A percentile compares a stretch with the other conserved stretches of the same genome.
These are phyloP conservation scores for Prunella vulgaris DNA, from an alignment of 257 asterid species.

Conservation along the genomic window DNA sequence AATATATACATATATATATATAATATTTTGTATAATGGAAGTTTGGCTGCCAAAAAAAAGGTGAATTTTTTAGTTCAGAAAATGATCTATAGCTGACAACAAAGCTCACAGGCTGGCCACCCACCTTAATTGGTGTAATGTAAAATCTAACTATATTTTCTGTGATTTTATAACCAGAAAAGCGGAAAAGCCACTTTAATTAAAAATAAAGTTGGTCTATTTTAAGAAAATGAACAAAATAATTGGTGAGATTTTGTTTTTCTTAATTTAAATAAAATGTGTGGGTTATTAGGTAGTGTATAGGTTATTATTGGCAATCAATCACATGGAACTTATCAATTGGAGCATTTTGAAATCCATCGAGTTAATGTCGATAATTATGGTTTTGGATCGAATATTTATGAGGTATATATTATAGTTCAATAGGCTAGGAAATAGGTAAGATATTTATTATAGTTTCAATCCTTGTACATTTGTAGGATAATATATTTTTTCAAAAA, in stretches of 20 bases:
- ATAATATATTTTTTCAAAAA: too few relatives aligned
- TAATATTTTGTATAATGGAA: constrained; percentile 4
- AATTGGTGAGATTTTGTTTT: not conserved
- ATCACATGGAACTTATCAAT: not conserved
- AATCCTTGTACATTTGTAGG: too few relatives aligned
- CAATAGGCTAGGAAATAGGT: too few relatives aligned
- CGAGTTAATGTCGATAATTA: not conserved
- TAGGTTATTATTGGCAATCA: not conserved
- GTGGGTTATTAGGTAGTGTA: not conserved
- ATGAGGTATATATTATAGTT: too few relatives aligned
- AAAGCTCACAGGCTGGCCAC: constrained; percentile 17
- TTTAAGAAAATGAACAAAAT: not conserved
- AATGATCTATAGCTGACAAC: constrained; percentile 19
- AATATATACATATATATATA: not conserved
- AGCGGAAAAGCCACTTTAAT: not conserved
- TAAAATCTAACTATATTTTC: constrained; percentile 1
- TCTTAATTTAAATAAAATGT: too few relatives aligned
- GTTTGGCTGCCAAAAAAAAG: constrained; percentile 24
- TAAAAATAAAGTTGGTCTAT: not conserved
- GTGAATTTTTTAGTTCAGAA: constrained; percentile 1
- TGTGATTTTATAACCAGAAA: not conserved
- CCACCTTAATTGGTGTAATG: constrained; percentile 6
- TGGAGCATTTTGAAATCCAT: not conserved
- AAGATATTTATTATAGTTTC: too few relatives aligned
- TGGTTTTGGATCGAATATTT: too few relatives aligned